These are phyloP conservation scores for Leptomonas seymouri DNA, from an alignment of 208 protist genomes.

Conservation along the genomic window DNA sequence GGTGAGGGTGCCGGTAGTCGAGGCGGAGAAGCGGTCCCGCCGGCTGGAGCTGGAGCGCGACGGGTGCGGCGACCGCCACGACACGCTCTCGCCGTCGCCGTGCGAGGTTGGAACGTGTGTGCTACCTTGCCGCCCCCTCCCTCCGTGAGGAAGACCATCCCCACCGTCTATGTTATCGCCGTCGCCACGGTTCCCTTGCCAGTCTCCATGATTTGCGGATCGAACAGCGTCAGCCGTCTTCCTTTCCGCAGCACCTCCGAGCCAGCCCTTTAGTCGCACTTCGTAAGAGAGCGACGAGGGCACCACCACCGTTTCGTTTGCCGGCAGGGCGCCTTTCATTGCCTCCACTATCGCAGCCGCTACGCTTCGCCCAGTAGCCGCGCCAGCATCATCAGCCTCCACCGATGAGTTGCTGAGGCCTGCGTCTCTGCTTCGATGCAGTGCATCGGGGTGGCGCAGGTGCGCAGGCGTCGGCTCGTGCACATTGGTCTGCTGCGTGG, in stretches of 20 bases:
- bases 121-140: background rate
- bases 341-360: background rate
- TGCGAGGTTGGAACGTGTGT: background rate
- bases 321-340: background rate
- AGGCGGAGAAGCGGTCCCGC: background rate
- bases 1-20: background rate
- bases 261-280: slow-evolving; percentile 9
- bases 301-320: slow-evolving; percentile 4
- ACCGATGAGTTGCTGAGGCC: too few species aligned
- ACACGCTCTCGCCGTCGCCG: background rate
- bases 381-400: background rate
- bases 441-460: background rate
- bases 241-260: background rate
- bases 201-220: background rate
- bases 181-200: background rate
- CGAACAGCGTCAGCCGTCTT: background rate
- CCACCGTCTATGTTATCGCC: too few species aligned
- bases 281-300: slow-evolving; percentile 18
- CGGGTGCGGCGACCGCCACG: slow-evolving; percentile 14
- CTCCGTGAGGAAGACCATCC: background rate
- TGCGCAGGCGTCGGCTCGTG: background rate
- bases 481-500: background rate
- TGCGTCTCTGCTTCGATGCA: too few species aligned
- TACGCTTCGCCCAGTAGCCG: background rate
- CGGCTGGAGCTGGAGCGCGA: slow-evolving; percentile 3